Evolutionary conservation across 176 grass and related monocot genomes (phyloP), one percentile per base, ranked within the genome.

Genomic region (Oryza brachyantha): DNA sequence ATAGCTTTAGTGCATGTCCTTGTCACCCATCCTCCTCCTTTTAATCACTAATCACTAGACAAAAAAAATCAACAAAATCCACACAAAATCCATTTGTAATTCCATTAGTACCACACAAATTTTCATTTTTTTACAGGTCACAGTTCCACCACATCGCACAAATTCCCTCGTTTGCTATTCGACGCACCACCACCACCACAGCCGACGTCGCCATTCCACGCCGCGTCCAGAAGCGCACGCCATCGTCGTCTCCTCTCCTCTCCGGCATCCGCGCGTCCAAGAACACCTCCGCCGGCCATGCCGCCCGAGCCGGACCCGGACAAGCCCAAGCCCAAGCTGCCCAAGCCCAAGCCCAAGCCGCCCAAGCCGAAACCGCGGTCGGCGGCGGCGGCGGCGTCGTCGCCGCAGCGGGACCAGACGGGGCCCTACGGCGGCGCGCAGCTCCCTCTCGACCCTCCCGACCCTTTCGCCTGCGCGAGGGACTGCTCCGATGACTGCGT

Each of bases 401-500:
- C 17, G 36, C 45, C 67, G 7, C 4, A 75, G 52, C 54, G 54
- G 10, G 62, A 29, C 31, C 50, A 16, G 46, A 21, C 4, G 52
- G 8, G 0, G 21, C n/a, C 41, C 27, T 46, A 46, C 43, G 69
- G 21, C 74, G n/a, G 7, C 38, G 11, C 36, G 50, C 69, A 76
- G 38, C 5, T 46, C 25, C 48, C 65, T 36, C 2, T 6, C 35
- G 35, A 36, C 5, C 35, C 17, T 0, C 35, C 63, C 27, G 35
- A 86, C 73, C 32, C 48, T 17, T 0, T 68, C 0, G 10, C 41
- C 19, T 86, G 89, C 76, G 55, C n/a, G 22, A 5, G n/a, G 5
- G 10, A 22, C 68, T 93, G 86, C 84, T 64, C 86, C 5, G 48
- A 17, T 0, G 19, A 72, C 0, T 78, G 81, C 28, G 63, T 46